Conservation (phyloP, 768 basidiomycete genomes). For the Serendipita sp. region DNA sequence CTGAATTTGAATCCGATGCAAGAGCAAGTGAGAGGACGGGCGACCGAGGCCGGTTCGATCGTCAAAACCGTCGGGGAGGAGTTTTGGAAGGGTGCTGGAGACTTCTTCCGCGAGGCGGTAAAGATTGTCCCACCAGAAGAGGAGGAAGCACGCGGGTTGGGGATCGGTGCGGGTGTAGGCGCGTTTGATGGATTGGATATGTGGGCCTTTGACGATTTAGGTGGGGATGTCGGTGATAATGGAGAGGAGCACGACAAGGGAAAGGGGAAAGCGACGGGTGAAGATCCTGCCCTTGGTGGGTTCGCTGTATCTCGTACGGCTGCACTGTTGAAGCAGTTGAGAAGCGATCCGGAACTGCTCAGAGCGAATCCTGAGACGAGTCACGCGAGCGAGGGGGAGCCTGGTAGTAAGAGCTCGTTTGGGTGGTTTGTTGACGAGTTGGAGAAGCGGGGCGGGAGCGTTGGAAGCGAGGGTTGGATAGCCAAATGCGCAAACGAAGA, state of each 20-base stretch:
- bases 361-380: slow-evolving; percentile 43
- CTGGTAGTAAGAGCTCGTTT: not conserved
- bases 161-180: slow-evolving; percentile 24
- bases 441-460: not conserved
- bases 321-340: slow-evolving; percentile 53
- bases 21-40: slow-evolving; percentile 36
- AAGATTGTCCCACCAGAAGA: slow-evolving; percentile 80
- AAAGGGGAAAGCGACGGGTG: slow-evolving; percentile 26
- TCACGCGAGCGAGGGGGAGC: not conserved
- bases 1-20: slow-evolving; percentile 29
- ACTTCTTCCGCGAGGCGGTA: slow-evolving; percentile 67
- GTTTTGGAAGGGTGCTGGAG: slow-evolving; percentile 36
- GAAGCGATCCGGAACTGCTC: slow-evolving; percentile 58
- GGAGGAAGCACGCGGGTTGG: slow-evolving; percentile 13
- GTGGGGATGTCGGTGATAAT: slow-evolving; percentile 15
- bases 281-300: slow-evolving; percentile 38
- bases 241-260: slow-evolving; percentile 14
- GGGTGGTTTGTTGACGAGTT: not conserved
- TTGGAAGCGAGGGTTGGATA: not conserved
- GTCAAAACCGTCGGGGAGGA: slow-evolving; percentile 22
- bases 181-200: slow-evolving; percentile 80
- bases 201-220: slow-evolving; percentile 38
- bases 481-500: not conserved
- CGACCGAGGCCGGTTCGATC: slow-evolving; percentile 41
- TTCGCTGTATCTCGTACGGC: slow-evolving; percentile 44